Evolutionary conservation across 306 rosid genomes (phyloP).

Genomic region (Leucaena leucocephala): DNA sequence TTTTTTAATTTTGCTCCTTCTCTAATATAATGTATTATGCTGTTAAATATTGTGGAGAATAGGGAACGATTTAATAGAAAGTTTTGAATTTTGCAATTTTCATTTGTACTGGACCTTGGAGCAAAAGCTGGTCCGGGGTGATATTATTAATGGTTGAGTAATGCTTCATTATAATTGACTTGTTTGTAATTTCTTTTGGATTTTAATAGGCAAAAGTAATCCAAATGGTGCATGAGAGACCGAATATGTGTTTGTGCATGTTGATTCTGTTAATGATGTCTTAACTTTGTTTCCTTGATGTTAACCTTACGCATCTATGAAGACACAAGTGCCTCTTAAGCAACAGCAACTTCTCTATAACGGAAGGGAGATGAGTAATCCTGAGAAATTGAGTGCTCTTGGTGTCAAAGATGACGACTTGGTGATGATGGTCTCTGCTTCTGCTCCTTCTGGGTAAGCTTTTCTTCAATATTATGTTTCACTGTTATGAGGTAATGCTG

Average conservation of each 20-base stretch:
- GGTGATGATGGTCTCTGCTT: slow-evolving; percentile 73
- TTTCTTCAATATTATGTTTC: slow-evolving; percentile 19
- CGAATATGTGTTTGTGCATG: slow-evolving; percentile 25
- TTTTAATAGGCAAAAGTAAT: neutral
- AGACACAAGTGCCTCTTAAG: slow-evolving; percentile 84
- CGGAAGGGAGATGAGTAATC: slow-evolving; percentile 76
- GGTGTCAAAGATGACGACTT: slow-evolving; percentile 94
- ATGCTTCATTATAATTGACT: neutral
- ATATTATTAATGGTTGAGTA: slow-evolving; percentile 16
- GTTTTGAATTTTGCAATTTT: slow-evolving; percentile 24
- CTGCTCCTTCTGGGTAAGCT: slow-evolving; percentile 59
- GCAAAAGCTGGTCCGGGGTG: neutral
- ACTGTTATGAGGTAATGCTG: slow-evolving; percentile 13
- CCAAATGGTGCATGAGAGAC: slow-evolving; percentile 6
- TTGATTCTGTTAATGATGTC: slow-evolving; percentile 38
- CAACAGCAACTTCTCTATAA: slow-evolving; percentile 83
- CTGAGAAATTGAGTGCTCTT: slow-evolving; percentile 69
- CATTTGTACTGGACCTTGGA: slow-evolving; percentile 9
- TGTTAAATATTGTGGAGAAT: slow-evolving; percentile 20
- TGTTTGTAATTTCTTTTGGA: neutral
- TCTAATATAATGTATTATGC: neutral
- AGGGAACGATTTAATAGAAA: slow-evolving; percentile 5
- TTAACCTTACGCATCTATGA: slow-evolving; percentile 38
- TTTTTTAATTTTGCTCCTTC: neutral
- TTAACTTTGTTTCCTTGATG: slow-evolving; percentile 36